Conservation (phyloP, 208 protist species). For the Leishmania turanica region DNA sequence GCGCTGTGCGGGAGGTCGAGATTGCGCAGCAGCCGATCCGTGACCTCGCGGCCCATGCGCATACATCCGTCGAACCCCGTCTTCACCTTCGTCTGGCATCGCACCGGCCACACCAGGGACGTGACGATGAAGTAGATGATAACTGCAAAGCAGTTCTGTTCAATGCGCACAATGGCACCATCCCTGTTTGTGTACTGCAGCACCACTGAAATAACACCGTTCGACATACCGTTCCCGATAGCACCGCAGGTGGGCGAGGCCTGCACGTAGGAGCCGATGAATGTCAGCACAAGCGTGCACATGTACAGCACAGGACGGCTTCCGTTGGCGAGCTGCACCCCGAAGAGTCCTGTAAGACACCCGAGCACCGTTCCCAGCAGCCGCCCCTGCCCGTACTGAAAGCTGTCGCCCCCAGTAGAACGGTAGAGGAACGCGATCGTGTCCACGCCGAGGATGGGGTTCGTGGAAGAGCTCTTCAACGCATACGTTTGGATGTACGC, state of each 20-base stretch:
- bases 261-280: constrained; percentile 79
- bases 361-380: constrained; percentile 87
- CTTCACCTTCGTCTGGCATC: constrained; percentile 66
- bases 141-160: constrained; percentile 91
- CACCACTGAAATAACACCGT: constrained; percentile 85
- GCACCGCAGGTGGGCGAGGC: constrained; percentile 58
- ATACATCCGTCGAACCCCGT: constrained; percentile 72
- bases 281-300: constrained; percentile 59
- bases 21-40: constrained; percentile 72
- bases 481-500: constrained; percentile 81
- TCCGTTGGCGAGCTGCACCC: constrained; percentile 65
- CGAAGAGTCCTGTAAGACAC: constrained; percentile 62
- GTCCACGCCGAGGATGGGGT: constrained; percentile 66
- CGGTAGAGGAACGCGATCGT: constrained; percentile 87
- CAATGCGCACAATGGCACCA: constrained; percentile 81
- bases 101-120: constrained; percentile 82
- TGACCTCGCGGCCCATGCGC: constrained; percentile 71
- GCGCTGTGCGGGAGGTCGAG: constrained; percentile 84
- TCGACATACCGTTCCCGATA: constrained; percentile 73
- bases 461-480: constrained; percentile 56
- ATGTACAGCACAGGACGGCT: constrained; percentile 65
- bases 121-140: constrained; percentile 87
- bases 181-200: constrained; percentile 57
- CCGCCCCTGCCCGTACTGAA: constrained; percentile 77
- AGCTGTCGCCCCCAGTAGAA: constrained; percentile 81